These are phyloP conservation scores for Quercus phellos DNA, from an alignment of 331 rosid genomes.

Conservation along the genomic window DNA sequence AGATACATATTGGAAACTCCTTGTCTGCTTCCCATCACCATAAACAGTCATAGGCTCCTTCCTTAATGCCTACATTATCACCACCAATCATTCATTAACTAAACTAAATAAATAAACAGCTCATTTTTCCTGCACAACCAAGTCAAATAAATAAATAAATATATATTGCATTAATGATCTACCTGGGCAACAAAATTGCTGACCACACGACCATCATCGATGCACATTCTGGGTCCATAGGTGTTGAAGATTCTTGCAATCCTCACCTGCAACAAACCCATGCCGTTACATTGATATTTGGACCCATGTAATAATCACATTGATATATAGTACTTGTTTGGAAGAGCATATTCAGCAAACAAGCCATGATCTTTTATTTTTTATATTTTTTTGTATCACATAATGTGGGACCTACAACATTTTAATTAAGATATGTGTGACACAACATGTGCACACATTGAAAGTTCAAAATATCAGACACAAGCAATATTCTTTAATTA, in stretches of 20 bases:
- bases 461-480: no score
- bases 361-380: no score
- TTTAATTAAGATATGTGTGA: no score
- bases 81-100: constrained; percentile 11
- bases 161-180: neutral
- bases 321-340: no score
- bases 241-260: constrained; percentile 95
- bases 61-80: constrained; percentile 67
- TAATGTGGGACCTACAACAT: no score
- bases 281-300: neutral
- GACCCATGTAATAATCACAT: no score
- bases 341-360: no score
- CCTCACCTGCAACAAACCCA: constrained; percentile 54
- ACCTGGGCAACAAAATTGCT: constrained; percentile 97
- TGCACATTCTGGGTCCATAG: constrained; percentile 91
- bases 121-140: neutral
- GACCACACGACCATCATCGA: constrained; percentile 92
- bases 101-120: constrained; percentile 11
- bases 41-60: constrained; percentile 89
- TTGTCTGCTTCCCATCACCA: constrained; percentile 93
- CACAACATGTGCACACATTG: no score
- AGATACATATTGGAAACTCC: constrained; percentile 95
- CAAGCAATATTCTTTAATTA: no score
- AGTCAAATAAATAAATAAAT: neutral
- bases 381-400: no score